phyloP scores from a whole-genome alignment of 202 grass and related monocot species.

The Saccharum hybrid region DNA sequence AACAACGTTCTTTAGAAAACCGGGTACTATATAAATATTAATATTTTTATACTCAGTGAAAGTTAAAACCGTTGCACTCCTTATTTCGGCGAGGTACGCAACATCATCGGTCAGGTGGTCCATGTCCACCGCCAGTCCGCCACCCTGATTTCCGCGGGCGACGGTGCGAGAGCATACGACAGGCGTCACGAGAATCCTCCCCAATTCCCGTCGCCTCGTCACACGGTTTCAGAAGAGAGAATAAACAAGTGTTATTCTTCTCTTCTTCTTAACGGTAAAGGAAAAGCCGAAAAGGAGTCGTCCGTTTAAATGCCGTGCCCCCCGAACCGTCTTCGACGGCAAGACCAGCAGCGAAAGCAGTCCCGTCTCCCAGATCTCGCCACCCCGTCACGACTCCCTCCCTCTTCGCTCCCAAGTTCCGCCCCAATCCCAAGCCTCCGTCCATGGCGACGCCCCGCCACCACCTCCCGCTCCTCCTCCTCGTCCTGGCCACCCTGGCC shows the following conservation, averaged over 20 bases:
- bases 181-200: constrained; percentile 1
- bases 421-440: not conserved
- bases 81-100: not conserved
- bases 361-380: not conserved
- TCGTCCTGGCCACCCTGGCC: not conserved
- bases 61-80: too few relatives aligned
- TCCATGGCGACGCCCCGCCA: not conserved
- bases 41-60: too few relatives aligned
- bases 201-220: constrained; percentile 10
- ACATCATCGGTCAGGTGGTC: too few relatives aligned
- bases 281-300: not conserved
- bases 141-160: constrained; percentile 15
- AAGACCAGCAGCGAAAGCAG: not conserved
- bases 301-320: constrained; percentile 13
- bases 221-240: not conserved
- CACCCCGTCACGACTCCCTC: not conserved
- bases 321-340: not conserved
- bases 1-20: too few relatives aligned
- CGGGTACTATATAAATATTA: too few relatives aligned
- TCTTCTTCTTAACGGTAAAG: not conserved
- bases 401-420: not conserved
- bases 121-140: too few relatives aligned
- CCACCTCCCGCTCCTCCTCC: not conserved
- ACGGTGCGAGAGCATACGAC: not conserved
- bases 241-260: not conserved